Evolutionary conservation across 2,329 filamentous ascomycete species (phyloP).

Genomic region (Colletotrichum sp.): DNA sequence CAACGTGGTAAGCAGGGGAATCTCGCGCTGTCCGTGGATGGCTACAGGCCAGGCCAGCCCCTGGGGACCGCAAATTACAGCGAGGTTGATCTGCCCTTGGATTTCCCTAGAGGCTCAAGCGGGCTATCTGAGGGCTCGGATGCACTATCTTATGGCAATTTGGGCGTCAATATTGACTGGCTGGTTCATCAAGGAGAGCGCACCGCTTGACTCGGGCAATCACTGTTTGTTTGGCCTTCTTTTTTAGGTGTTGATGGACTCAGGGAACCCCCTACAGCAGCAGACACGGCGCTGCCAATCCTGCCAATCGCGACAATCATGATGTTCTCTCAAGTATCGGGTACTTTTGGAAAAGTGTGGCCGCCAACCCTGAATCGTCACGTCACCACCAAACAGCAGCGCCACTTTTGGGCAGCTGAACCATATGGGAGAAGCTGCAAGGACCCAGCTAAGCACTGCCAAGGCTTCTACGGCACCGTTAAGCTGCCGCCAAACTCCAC

Average conservation of each 20-base stretch:
- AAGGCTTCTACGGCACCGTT: not conserved
- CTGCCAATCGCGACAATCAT: not conserved
- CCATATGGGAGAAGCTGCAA: not conserved
- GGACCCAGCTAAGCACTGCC: not conserved
- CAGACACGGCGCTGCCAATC: not conserved
- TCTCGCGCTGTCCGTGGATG: not conserved
- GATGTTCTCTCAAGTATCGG: not conserved
- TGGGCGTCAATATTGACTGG: not conserved
- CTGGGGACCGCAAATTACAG: not conserved
- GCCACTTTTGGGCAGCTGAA: not conserved
- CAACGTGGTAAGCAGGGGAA: not conserved
- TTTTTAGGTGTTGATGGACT: not conserved
- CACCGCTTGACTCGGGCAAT: slow-evolving; percentile 1
- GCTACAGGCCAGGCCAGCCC: not conserved
- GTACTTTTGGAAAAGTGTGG: not conserved
- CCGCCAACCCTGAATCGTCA: not conserved
- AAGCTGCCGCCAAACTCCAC: not conserved
- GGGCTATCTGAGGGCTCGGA: not conserved
- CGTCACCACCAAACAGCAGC: not conserved
- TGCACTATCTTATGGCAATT: not conserved
- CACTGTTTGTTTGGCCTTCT: not conserved
- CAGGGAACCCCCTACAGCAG: not conserved
- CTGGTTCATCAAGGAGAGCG: not conserved
- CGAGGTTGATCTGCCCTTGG: not conserved
- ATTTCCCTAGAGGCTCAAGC: not conserved